A percentile compares a stretch with the other conserved stretches of the same genome.
phyloP scores from a whole-genome alignment of 768 basidiomycete species.

The Neoboletus brunneissimus region DNA sequence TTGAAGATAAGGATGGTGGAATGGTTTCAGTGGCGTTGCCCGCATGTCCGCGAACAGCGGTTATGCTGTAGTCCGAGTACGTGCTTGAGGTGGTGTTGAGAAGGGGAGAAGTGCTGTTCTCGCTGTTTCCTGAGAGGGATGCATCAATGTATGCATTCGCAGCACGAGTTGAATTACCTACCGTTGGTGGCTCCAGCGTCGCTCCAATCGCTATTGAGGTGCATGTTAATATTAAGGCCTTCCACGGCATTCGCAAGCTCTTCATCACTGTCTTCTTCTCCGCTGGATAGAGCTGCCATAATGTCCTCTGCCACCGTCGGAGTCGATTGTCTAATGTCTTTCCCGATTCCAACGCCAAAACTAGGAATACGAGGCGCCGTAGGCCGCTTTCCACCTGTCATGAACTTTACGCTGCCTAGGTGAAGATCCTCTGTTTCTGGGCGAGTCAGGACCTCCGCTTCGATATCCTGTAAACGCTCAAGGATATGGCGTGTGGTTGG shows the following conservation, averaged over 20 bases:
- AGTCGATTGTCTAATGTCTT: conserved; percentile 45
- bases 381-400: conserved; percentile 64
- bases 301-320: conserved; percentile 37
- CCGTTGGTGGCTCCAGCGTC: conserved; percentile 36
- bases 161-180: conserved; percentile 8
- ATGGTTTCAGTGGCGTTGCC: conserved; percentile 38
- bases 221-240: conserved; percentile 47
- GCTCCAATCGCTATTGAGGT: conserved; percentile 48
- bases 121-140: conserved; percentile 32
- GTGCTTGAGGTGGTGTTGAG: conserved; percentile 43
- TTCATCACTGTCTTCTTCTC: conserved; percentile 59
- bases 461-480: conserved; percentile 74
- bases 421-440: conserved; percentile 69
- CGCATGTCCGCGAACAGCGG: conserved; percentile 56
- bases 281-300: conserved; percentile 34
- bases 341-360: conserved; percentile 72
- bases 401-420: conserved; percentile 82
- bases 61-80: conserved; percentile 65
- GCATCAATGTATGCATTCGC: conserved; percentile 11
- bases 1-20: conserved; percentile 62
- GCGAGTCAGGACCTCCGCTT: conserved; percentile 74
- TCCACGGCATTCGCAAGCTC: conserved; percentile 64
- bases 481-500: conserved; percentile 80
- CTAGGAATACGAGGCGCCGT: conserved; percentile 77
- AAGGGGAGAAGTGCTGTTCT: conserved; percentile 54